Evolutionary conservation across 2,329 filamentous ascomycete species (phyloP), one percentile per base, ranked within the genome.

Genomic region (Hirsutella minnesotensis): DNA sequence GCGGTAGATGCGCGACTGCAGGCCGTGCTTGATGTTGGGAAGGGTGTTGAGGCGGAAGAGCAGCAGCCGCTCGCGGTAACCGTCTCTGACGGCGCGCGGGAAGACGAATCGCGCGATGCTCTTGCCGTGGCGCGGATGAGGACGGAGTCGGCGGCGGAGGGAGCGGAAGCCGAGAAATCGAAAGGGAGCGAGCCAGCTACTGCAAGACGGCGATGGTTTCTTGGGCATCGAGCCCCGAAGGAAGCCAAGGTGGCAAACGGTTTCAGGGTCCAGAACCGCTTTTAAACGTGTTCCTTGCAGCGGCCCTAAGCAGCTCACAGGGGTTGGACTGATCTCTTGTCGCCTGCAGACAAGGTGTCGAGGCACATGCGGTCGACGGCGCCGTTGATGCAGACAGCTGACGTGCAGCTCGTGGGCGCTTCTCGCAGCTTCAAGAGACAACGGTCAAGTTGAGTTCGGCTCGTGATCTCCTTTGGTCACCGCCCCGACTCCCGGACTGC

Each of bases 1-100:
- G 38, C 73, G 73, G 58, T 92, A 94, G 49, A 95, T 78, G 44
- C 79, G 77, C 31, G 81, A 81, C 63, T 94, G 87, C 9, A 86
- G 65, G 42, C 73, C 70, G 57, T 81, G 77, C 55, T 82, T 84
- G 53, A 86, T 73, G 40, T 71, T 67, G 12, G 86, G 85, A 20
- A 94, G 62, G 5, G 77, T 85, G 53, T 88, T 78, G 72, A 86
- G 76, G 48, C 79, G 84, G 59, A 95, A 79, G 50, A 72, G 68
- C 52, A 81, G 72, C 42, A 92, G 68, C 47, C 73, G 76, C 46
- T 79, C 75, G 57, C 77, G 79, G 53, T 80, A 80, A 51, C 72
- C 75, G 48, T 75, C 70, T 58, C 75, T 75, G 43, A 75, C 55
- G 47, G 74, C 66, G 51, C 70, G 68, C n/a, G 83, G 81, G 54